These are phyloP conservation scores for Cystobasidium tubakii DNA, from an alignment of 768 basidiomycete species.

Conservation along the genomic window DNA sequence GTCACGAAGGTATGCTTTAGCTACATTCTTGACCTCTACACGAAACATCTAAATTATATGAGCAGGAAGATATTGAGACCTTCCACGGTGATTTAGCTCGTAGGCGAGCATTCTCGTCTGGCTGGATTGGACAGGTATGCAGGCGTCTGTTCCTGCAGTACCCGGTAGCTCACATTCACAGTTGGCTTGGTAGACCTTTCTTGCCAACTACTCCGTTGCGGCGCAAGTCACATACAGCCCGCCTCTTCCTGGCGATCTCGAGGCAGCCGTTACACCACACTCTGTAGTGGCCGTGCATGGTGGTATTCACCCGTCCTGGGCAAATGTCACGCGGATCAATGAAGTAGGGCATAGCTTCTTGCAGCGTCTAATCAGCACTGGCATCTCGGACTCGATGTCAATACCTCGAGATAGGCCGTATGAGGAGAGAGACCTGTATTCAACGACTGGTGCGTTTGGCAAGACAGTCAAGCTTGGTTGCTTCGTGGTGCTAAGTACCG, in stretches of 20 bases:
- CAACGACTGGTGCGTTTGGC: conserved; percentile 59
- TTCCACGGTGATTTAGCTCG: conserved; percentile 39
- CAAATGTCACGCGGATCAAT: conserved; percentile 67
- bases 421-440: conserved; percentile 68
- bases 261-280: conserved; percentile 74
- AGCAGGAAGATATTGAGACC: conserved; percentile 32
- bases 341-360: conserved; percentile 65
- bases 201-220: conserved; percentile 73
- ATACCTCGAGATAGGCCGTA: conserved; percentile 62
- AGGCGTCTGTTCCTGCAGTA: no score
- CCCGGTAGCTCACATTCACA: conserved; percentile 74
- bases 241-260: conserved; percentile 61
- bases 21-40: background rate
- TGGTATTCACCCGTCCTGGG: conserved; percentile 48
- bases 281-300: conserved; percentile 80
- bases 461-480: background rate
- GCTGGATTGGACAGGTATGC: conserved; percentile 42
- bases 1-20: conserved; percentile 35
- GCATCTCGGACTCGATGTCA: conserved; percentile 44
- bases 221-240: conserved; percentile 62
- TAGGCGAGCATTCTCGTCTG: conserved; percentile 39
- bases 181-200: conserved; percentile 61
- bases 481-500: background rate
- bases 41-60: background rate
- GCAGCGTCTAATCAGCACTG: conserved; percentile 60